Base-by-base conservation (phyloP, 2,329 filamentous ascomycete genomes). In the Aspergillus transmontanensis region DNA sequence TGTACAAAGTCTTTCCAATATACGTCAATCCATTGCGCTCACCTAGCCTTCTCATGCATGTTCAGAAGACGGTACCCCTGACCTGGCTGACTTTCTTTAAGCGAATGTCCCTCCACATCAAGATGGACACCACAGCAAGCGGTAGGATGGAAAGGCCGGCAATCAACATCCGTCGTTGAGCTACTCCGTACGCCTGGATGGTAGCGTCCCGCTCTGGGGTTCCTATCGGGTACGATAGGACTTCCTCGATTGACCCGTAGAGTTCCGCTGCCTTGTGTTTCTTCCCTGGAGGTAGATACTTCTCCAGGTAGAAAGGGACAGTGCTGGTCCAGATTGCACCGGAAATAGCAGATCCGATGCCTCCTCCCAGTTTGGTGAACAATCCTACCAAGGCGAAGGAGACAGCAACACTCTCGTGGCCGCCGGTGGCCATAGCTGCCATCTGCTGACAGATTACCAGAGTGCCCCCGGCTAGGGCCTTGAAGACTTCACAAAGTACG, bases 181-280 rank as follows among this genome's bases (percentile, higher is more conserved):
- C 77, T 43, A 81, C 79, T 1, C 77, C 82, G 62, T 86, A 86
- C 0, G 83, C 72, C 54, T 75, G 60, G 34, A 81, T 76, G 57
- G 85, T 83, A 2, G 76, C 84, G 21, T 75, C 64, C 19, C 84
- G 73, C 26, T 75, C 78, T 0, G 77, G 71, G 7, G 70, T 81
- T 5, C 81, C 79, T 19, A 81, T 68, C 0, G 76, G 69, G 64
- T 83, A 85, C 26, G 50, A 51, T 54, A 70, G 58, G 46, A 67
- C 64, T 21, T 39, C 57, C 43, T 61, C 67, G 57, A 70, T 46
- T 10, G 16, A 54, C 5, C 51, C 57, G 41, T 69, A 73, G 21
- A 72, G 63, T 12, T 66, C 56, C 19, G 54, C 64, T 1, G 64
- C 65, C 19, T 67, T 67, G 16, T 61, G 57, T 53, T 69, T 69